Evolutionary conservation across 2,329 filamentous ascomycete genomes (phyloP), one percentile per base, ranked within the genome.

Genomic region (Phyllosticta paracitricarpa): DNA sequence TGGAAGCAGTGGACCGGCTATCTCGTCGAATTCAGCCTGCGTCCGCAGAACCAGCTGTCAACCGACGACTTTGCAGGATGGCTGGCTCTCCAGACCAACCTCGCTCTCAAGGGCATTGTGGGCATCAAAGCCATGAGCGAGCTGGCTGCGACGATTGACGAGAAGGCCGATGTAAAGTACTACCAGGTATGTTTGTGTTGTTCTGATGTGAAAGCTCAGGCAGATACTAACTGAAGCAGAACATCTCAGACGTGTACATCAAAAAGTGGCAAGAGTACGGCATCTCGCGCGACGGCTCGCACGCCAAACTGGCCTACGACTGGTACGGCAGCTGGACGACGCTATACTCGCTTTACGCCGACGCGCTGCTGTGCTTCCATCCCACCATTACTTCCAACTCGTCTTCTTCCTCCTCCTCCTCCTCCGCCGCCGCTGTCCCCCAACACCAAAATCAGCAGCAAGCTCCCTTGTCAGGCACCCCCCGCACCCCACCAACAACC

Each of bases 11-110:
- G 89, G 89, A 90, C 89, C 0, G 79, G 82, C 6, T 94, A 91
- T 70, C 78, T 94, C 24, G 83, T 92, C n/a, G 81, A 89, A 33
- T 89, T 86, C 69, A 83, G 87, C 26, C 77, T 93, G 52, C 84
- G 89, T 62, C 89, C 89, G 2, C 83, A 85, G 2, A 85, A 89
- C 64, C 89, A 93, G 73, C 80, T 94, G 17, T 91, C 86, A 22
- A 94, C 89, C 1, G 89, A 94, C 68, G 89, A 94, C 69, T 94
- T 93, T 71, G 89, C 89, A 1, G 89, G 89, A 51, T 86, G 86
- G 72, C 79, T 91, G 22, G 82, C 86, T 4, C 85, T 92, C 64
- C 89, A 93, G 72, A 92, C 89, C 2, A 92, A 94, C 68, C 78
- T 94, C 24, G 89, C 89, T 0, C 79, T 94, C 63, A 94, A 94